Conservation (phyloP, 805 yeast genomes). For the Zygoascus biomembranicola region DNA sequence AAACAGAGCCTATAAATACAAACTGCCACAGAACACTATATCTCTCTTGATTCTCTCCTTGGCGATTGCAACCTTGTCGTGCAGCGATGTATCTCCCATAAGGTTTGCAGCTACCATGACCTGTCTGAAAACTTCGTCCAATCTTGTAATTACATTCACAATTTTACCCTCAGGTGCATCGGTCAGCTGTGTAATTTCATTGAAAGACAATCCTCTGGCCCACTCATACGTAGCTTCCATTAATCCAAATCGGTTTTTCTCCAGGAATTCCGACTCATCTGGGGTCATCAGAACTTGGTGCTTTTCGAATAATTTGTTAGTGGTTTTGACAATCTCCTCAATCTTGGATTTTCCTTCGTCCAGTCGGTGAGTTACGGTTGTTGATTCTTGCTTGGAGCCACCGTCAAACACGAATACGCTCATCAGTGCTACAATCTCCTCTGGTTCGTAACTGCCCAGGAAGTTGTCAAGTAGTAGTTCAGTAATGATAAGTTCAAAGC, state of each 20-base stretch:
- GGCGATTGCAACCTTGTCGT: conserved; percentile 81
- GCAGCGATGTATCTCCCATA: conserved; percentile 87
- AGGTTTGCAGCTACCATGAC: conserved; percentile 90
- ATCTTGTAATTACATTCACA: conserved; percentile 86
- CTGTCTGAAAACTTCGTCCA: conserved; percentile 92
- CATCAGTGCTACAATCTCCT: conserved; percentile 90
- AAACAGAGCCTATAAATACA: conserved; percentile 49
- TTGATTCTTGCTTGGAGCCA: conserved; percentile 53
- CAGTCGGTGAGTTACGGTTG: conserved; percentile 75
- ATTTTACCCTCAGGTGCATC: conserved; percentile 94
- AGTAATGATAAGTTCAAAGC: conserved; percentile 84
- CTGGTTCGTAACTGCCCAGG: conserved; percentile 87
- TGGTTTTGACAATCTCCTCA: conserved; percentile 55
- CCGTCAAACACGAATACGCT: conserved; percentile 95
- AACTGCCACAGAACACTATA: conserved; percentile 93
- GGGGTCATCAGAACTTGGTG: conserved; percentile 68
- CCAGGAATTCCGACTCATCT: conserved; percentile 80
- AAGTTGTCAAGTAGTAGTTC: conserved; percentile 88
- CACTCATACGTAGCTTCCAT: conserved; percentile 95
- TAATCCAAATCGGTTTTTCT: conserved; percentile 77
- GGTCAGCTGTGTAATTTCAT: conserved; percentile 82
- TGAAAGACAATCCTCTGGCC: conserved; percentile 92
- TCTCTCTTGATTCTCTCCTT: conserved; percentile 95
- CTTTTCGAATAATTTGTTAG: conserved; percentile 52
- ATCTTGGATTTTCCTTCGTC: conserved; percentile 56